Evolutionary conservation across 352 stramenopile genomes (phyloP).

Genomic region (Stephanocyclus meneghinianus): DNA sequence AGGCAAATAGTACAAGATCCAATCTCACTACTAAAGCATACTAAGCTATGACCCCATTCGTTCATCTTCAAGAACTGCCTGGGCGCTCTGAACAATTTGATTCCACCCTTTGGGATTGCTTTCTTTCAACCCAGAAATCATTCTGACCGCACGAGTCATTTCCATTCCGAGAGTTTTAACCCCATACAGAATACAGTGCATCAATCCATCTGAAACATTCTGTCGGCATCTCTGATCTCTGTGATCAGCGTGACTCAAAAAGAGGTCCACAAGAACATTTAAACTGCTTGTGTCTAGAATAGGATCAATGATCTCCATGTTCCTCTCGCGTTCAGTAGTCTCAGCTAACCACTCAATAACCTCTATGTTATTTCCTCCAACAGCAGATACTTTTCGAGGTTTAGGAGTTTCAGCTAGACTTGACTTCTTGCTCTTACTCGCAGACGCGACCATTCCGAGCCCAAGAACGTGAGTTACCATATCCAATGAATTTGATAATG

Average conservation of each 20-base stretch:
- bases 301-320: constrained; percentile 48
- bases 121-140: constrained; percentile 46
- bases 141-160: constrained; percentile 38
- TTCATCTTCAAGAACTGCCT: constrained; percentile 36
- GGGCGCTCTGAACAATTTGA: constrained; percentile 32
- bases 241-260: constrained; percentile 51
- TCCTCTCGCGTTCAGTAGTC: constrained; percentile 50
- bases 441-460: constrained; percentile 33
- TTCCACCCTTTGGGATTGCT: constrained; percentile 41
- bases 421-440: constrained; percentile 33
- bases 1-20: not conserved
- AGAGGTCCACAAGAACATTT: constrained; percentile 53
- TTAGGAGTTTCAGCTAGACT: constrained; percentile 34
- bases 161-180: constrained; percentile 49
- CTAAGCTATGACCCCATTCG: not conserved
- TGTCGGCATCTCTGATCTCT: constrained; percentile 53
- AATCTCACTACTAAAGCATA: not conserved
- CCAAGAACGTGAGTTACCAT: constrained; percentile 57
- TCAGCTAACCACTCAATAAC: constrained; percentile 65
- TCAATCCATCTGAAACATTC: constrained; percentile 51
- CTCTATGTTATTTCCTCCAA: constrained; percentile 44
- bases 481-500: constrained; percentile 58
- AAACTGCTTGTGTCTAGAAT: constrained; percentile 51
- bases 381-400: constrained; percentile 24
- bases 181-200: constrained; percentile 54